A percentile compares a stretch with the other conserved stretches of the same genome.
Evolutionary conservation across 345 rosid species (phyloP).

Genomic region (Zanthoxylum bungeanum): DNA sequence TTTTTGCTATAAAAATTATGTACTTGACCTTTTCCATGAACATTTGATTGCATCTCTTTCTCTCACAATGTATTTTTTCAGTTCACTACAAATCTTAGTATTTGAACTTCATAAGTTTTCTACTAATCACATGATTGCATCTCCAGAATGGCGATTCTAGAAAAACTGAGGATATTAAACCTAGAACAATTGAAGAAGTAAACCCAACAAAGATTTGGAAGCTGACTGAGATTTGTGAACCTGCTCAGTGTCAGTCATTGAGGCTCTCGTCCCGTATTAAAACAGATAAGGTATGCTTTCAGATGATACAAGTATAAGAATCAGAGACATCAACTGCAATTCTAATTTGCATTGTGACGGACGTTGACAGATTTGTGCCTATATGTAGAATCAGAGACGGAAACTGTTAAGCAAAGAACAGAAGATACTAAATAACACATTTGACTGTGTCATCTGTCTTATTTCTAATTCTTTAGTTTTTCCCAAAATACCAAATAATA

Average conservation of each 20-base stretch:
- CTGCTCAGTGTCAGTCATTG: slow-evolving; percentile 29
- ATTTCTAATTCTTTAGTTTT: neutral
- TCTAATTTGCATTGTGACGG: neutral
- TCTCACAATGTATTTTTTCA: neutral
- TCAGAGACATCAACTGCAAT: neutral
- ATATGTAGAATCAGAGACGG: neutral
- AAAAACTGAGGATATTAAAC: slow-evolving; percentile 22
- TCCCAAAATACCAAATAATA: neutral
- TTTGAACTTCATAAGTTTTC: neutral
- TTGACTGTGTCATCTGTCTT: neutral
- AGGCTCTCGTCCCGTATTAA: slow-evolving; percentile 25
- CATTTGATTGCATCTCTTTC: neutral
- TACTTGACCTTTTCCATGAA: neutral
- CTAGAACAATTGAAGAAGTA: slow-evolving; percentile 23
- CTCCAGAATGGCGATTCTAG: slow-evolving; percentile 32
- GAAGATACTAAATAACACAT: neutral
- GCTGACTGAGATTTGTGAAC: slow-evolving; percentile 29
- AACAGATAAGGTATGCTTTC: slow-evolving; percentile 30
- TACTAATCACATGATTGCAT: neutral
- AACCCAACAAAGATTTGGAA: slow-evolving; percentile 21
- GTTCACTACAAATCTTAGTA: neutral
- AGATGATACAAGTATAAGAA: neutral
- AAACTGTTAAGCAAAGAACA: neutral
- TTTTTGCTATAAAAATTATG: neutral
- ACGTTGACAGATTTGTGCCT: neutral